These are phyloP conservation scores for Hibiscus syriacus DNA, from an alignment of 345 rosid species.

Conservation along the genomic window DNA sequence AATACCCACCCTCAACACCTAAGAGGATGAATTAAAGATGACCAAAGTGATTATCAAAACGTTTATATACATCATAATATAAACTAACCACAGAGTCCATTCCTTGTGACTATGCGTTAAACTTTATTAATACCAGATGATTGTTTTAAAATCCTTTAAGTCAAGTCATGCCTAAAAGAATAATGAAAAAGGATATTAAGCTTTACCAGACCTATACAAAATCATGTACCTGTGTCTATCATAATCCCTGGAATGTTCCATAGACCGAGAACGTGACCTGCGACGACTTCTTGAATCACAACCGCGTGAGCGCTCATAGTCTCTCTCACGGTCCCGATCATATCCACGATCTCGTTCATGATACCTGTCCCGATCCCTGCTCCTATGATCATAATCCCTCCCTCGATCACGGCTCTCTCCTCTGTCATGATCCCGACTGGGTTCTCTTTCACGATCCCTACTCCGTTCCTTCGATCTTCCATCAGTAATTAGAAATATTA, in stretches of 20 bases:
- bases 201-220: neutral
- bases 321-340: conserved; percentile 58
- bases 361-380: conserved; percentile 78
- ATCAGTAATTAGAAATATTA: conserved; percentile 3
- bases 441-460: conserved; percentile 26
- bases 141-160: neutral
- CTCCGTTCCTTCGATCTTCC: conserved; percentile 71
- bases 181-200: neutral
- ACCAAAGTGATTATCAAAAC: neutral
- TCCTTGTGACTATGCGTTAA: neutral
- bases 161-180: neutral
- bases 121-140: neutral
- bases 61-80: neutral
- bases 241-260: conserved; percentile 69
- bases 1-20: neutral
- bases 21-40: no score
- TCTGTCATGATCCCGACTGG: conserved; percentile 42
- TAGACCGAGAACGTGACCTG: conserved; percentile 81
- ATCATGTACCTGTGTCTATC: conserved; percentile 69
- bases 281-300: conserved; percentile 72
- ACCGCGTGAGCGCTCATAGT: conserved; percentile 58
- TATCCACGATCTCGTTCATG: conserved; percentile 64
- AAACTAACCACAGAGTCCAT: neutral
- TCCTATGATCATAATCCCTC: conserved; percentile 80
- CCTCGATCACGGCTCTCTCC: conserved; percentile 73